Conservation (phyloP, 108 stramenopile species). For the Cylindrotheca fusiformis region DNA sequence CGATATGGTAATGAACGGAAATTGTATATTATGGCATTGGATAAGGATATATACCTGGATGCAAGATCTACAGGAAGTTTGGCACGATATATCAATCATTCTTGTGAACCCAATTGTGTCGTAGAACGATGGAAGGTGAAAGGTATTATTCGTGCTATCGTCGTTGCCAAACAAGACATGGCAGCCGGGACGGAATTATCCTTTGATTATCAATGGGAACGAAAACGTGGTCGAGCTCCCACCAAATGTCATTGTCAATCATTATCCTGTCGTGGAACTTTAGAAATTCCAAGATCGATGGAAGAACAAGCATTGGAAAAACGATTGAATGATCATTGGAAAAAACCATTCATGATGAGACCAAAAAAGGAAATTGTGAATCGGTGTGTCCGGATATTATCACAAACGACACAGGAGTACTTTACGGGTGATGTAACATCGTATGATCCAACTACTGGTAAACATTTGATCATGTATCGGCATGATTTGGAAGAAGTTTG, state of each 20-base stretch:
- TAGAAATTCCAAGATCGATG: constrained; percentile 75
- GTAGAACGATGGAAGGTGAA: constrained; percentile 92
- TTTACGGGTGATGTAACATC: constrained; percentile 73
- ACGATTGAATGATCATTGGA: constrained; percentile 62
- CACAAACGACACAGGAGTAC: constrained; percentile 65
- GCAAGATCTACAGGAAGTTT: constrained; percentile 89
- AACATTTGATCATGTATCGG: constrained; percentile 71
- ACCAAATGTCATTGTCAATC: constrained; percentile 95
- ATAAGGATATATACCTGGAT: constrained; percentile 88
- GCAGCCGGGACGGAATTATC: constrained; percentile 89
- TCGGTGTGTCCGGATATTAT: constrained; percentile 67
- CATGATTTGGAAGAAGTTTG: constrained; percentile 70
- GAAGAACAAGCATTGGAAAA: constrained; percentile 62
- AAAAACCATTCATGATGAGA: constrained; percentile 33
- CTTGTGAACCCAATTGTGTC: constrained; percentile 93
- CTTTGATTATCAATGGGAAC: constrained; percentile 97
- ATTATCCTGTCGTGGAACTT: constrained; percentile 84
- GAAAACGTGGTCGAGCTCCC: constrained; percentile 83
- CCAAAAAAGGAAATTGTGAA: constrained; percentile 74
- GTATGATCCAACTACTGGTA: constrained; percentile 58
- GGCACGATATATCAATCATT: constrained; percentile 98
- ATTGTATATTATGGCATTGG: constrained; percentile 95
- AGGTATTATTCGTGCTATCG: constrained; percentile 76
- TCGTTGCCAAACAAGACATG: constrained; percentile 84
- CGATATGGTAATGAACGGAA: constrained; percentile 74